A percentile compares a stretch with the other conserved stretches of the same genome.
phyloP scores from a whole-genome alignment of 192 early-diverging fungal genomes.

The Backusella mclennaniae region DNA sequence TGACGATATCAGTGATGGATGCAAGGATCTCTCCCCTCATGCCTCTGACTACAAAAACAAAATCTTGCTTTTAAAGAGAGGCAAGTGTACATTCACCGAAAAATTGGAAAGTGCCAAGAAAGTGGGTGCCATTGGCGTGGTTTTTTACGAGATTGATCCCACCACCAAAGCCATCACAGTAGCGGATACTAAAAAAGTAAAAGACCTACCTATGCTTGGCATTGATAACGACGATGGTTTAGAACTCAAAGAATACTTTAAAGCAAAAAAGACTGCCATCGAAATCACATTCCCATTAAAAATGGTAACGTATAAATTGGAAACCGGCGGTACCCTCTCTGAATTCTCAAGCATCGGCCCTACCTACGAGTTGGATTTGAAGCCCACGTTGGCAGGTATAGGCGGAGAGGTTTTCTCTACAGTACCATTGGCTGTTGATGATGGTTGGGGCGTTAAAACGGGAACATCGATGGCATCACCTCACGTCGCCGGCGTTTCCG shows the following conservation, averaged over 20 bases:
- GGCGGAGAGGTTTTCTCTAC: constrained; percentile 55
- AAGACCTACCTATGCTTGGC: background rate
- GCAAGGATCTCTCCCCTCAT: constrained; percentile 50
- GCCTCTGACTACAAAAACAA: constrained; percentile 40
- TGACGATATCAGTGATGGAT: background rate
- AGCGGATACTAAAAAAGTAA: background rate
- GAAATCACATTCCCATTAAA: background rate
- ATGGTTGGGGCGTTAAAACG: constrained; percentile 42
- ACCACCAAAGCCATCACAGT: background rate
- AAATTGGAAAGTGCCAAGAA: constrained; percentile 54
- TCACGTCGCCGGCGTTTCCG: constrained; percentile 51
- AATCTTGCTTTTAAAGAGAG: constrained; percentile 63
- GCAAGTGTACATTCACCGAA: constrained; percentile 57
- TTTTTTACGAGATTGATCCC: constrained; percentile 43
- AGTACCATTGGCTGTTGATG: constrained; percentile 36
- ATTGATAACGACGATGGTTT: background rate
- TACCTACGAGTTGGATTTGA: constrained; percentile 59
- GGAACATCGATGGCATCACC: constrained; percentile 69
- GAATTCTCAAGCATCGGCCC: constrained; percentile 75
- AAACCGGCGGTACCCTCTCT: constrained; percentile 61
- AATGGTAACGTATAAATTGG: background rate
- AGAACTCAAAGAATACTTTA: background rate
- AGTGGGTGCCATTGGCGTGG: constrained; percentile 58
- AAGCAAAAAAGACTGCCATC: background rate
- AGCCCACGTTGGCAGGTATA: constrained; percentile 48